Evolutionary conservation across 1,284 basidiomycete species (phyloP), one percentile per base, ranked within the genome.

Genomic region (Boletus smithii): DNA sequence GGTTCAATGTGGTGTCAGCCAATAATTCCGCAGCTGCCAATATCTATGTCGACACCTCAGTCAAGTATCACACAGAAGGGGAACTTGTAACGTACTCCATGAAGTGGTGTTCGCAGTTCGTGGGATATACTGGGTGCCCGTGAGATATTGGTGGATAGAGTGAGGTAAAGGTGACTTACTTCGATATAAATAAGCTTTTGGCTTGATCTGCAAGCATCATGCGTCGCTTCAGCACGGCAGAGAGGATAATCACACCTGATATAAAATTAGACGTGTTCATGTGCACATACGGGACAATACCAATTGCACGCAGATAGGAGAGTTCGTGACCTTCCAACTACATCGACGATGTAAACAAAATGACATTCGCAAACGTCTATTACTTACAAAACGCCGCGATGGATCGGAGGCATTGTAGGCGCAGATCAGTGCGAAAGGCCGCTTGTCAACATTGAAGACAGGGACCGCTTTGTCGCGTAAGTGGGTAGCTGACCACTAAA

Each of bases 161-260:
- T 37, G 24, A 34, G 35, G n/a, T 4, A 62, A 63, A 22, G 32
- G 41, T 23, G 24, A 61, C 81, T 45, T 49, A 88, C 88, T 94
- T 94, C 11, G 90, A 92, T 53, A 94, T 93, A 67, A 94, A 94
- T 46, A 91, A 67, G 56, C 88, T 85, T 69, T 93, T 91, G 2
- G 91, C 88, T 65, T 97, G 95, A 68, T 97, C 95, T 3, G 95
- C 95, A 10, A 97, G 75, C 40, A 93, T 86, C 87, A 97, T 95
- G 32, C 93, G 76, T 45, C 93, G 80, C 67, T 95, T 94, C 36
- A 97, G 76, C 5, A 97, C 92, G 10, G 94, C 93, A 39, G 91
- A 93, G 30, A 98, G 74, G 49, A 97, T 95, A 56, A 97, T 95
- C 42, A 97, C 92, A 42, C 94, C 92, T 77, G 50, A 40, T 48